Evolutionary conservation across 2,329 filamentous ascomycete species (phyloP).

Genomic region (Coniella vitis): DNA sequence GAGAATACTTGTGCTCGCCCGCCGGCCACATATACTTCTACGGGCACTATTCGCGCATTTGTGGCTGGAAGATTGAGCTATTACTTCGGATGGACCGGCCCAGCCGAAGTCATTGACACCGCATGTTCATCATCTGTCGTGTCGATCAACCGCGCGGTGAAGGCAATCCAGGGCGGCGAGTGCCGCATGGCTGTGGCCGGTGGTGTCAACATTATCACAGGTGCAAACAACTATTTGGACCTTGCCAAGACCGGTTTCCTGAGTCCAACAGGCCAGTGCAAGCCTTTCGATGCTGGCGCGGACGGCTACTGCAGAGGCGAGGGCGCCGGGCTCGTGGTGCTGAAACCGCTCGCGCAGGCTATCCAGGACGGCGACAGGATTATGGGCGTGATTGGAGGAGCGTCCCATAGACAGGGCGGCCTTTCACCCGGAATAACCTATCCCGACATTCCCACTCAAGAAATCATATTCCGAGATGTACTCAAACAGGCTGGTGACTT

Average conservation of each 20-base stretch:
- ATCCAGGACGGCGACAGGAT: constrained; percentile 43
- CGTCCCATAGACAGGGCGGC: constrained; percentile 28
- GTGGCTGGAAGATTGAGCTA: constrained; percentile 29
- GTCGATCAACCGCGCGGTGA: constrained; percentile 23
- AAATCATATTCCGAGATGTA: constrained; percentile 23
- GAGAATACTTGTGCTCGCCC: constrained; percentile 19
- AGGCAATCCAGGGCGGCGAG: constrained; percentile 23
- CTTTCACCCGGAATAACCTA: constrained; percentile 23
- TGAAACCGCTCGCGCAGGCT: constrained; percentile 45
- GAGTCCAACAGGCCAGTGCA: constrained; percentile 38
- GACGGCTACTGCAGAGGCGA: constrained; percentile 50
- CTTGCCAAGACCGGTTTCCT: constrained; percentile 33
- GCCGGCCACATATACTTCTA: constrained; percentile 25
- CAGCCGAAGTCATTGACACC: constrained; percentile 33
- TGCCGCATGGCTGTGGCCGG: constrained; percentile 29
- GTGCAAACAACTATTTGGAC: constrained; percentile 22
- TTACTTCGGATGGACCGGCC: constrained; percentile 36
- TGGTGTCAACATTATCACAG: constrained; percentile 31
- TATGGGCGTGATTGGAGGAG: constrained; percentile 32
- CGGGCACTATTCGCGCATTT: constrained; percentile 25
- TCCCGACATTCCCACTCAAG: constrained; percentile 20
- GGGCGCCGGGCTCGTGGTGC: constrained; percentile 38
- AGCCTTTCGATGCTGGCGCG: constrained; percentile 39
- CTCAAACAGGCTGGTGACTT: constrained; percentile 19
- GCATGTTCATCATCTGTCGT: constrained; percentile 32